Conservation (phyloP, 352 stramenopile genomes). For the Pythium folliculosum region DNA sequence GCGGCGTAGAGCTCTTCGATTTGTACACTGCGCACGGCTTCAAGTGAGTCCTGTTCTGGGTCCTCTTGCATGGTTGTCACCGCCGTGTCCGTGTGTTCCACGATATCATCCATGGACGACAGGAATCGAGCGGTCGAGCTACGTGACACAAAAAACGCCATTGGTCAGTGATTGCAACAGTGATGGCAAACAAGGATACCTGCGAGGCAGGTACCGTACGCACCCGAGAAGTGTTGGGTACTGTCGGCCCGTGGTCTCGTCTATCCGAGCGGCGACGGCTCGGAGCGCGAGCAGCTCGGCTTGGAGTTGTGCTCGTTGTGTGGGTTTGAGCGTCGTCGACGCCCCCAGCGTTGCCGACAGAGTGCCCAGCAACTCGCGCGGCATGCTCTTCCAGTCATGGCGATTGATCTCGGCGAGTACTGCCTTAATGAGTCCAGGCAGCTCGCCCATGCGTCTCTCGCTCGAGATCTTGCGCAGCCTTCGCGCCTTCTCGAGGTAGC, state of each 20-base stretch:
- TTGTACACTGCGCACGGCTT: not conserved
- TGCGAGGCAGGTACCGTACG: not conserved
- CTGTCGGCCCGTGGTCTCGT: constrained; percentile 2
- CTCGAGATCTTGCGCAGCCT: constrained; percentile 21
- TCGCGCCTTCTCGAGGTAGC: constrained; percentile 17
- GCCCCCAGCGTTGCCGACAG: constrained; percentile 20
- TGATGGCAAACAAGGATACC: not conserved
- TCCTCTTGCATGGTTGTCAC: not conserved
- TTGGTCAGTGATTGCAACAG: no score
- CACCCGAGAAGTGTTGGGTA: constrained; percentile 16
- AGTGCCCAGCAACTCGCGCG: constrained; percentile 13
- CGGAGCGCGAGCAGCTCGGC: not conserved
- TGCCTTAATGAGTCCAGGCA: constrained; percentile 8
- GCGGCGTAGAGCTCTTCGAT: constrained; percentile 15
- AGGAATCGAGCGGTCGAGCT: constrained; percentile 22
- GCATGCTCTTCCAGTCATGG: constrained; percentile 13
- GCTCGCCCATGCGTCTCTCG: constrained; percentile 13
- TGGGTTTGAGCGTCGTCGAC: constrained; percentile 13
- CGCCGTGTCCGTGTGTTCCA: not conserved
- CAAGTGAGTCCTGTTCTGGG: not conserved
- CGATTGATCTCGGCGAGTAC: constrained; percentile 4
- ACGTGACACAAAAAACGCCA: not conserved
- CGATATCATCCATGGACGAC: constrained; percentile 5
- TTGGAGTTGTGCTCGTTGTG: not conserved
- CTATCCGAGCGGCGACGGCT: constrained; percentile 3